Base-by-base conservation (phyloP, 345 rosid genomes). In the Populus davidiana region DNA sequence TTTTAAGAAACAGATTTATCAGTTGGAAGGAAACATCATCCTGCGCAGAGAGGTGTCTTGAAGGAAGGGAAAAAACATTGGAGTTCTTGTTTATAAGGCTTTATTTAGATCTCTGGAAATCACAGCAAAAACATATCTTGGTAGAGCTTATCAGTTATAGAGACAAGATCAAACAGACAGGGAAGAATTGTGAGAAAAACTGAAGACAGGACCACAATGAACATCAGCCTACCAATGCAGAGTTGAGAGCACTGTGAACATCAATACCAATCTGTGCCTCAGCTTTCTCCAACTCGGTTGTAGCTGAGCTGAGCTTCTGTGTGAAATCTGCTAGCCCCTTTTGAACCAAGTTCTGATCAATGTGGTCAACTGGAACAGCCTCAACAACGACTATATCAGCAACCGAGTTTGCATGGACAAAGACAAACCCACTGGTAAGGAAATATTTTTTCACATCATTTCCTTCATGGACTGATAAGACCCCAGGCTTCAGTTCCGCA, bases 241-340 rank as follows among this genome's bases (percentile, higher is more conserved):
- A 80, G 84, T 89, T 92, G 73, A 92, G 89, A 75, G 81, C 93
- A 83, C 97, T 89, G 85, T 92, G 92, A 66, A 92, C 88, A 72
- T 92, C 94, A 54, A 92, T 76, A 11, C 97, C 97, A 69, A 91
- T 89, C 86, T 93, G 99, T 25, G 99, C 98, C 66, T 93, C 97
- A 21, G 97, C 94, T 86, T 89, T 95, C 86, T 90, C 94, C 79
- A 88, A 81, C 66, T 90, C 94, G 1, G 96, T 91, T 20, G 92
- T 70, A 12, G 99, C 98, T 23, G 98, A 89, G 62, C 84, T 85
- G 54, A 90, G 89, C 81, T 89, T 90, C 87, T 89, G 94, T 27
- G 84, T 83, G 88, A 89, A 95, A 41, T 95, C 93, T 66, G 93
- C 86, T n/a, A 91, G 88, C 49, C 96, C 96, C 87, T 91, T 90